Evolutionary conservation across 78 protist genomes (phyloP).

Genomic region (Corallochytrium limacisporum): DNA sequence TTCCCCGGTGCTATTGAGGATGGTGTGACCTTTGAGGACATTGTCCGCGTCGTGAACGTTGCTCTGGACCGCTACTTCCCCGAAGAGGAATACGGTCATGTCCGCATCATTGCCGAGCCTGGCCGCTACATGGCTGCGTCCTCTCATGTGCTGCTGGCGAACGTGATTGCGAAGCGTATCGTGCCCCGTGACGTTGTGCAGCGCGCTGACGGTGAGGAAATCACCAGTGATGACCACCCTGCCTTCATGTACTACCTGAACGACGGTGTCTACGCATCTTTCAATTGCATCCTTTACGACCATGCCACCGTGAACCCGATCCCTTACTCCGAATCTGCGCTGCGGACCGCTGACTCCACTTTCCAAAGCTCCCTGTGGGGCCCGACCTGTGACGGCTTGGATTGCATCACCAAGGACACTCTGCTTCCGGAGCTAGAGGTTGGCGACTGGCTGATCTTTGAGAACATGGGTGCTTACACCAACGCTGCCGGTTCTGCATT

Average conservation of each 20-base stretch:
- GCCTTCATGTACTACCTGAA: slow-evolving; percentile 17
- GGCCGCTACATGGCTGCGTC: slow-evolving; percentile 76
- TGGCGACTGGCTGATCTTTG: slow-evolving; percentile 83
- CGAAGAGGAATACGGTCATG: not conserved
- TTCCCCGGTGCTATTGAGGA: slow-evolving; percentile 68
- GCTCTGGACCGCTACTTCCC: slow-evolving; percentile 52
- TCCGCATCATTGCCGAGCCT: slow-evolving; percentile 89
- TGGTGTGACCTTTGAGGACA: slow-evolving; percentile 41
- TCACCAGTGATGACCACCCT: not conserved
- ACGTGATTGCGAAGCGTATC: slow-evolving; percentile 51
- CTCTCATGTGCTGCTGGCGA: slow-evolving; percentile 53
- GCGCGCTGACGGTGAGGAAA: not conserved
- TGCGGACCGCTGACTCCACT: not conserved
- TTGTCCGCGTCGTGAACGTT: slow-evolving; percentile 16
- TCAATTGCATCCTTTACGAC: slow-evolving; percentile 65
- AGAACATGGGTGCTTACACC: slow-evolving; percentile 94
- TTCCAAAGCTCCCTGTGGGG: slow-evolving; percentile 71
- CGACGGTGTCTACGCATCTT: slow-evolving; percentile 84
- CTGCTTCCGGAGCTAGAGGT: slow-evolving; percentile 63
- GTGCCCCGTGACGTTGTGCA: not conserved
- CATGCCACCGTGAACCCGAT: not conserved
- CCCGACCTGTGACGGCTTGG: slow-evolving; percentile 94
- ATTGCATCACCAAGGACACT: slow-evolving; percentile 42
- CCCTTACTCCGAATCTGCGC: not conserved
- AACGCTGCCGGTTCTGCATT: slow-evolving; percentile 68